Evolutionary conservation across 345 rosid genomes (phyloP), one percentile per base, ranked within the genome.

Genomic region (Eucalyptus regnans): DNA sequence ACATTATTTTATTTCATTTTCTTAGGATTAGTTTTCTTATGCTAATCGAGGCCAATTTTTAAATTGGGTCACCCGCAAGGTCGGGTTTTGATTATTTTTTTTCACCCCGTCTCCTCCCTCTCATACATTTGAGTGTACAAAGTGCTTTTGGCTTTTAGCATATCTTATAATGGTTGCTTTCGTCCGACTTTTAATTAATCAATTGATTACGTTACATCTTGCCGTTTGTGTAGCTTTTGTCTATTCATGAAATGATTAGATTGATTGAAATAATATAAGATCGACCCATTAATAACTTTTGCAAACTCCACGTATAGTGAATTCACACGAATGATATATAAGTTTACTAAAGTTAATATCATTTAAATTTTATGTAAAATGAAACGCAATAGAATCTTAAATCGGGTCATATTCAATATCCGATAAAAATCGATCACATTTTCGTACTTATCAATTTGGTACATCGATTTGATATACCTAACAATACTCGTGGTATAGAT

Each of bases 251-350:
- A 17, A 31, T 33, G 23, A 33, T 0, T 17, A 68, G 22, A 33
- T 23, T 62, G 68, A 62, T 12, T 62, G 68, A 12, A 27, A 62
- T 62, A 16, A 62, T 62, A 29, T 12, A 12, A 12, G 33, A 62
- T 27, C 3, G 17, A 62, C 68, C 16, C 4, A 27, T 22, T 62
- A 62, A 62, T 27, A 27, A 62, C 68, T 3, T 29, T 62, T 62
- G 16, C 68, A 62, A 62, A 31, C 20, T n/a, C 0, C 0, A 0
- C 5, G 0, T 66, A 66, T 7, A 15, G 11, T 15, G 76, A 66
- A 66, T n/a, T n/a, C 33, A 33, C 76, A 66, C 2, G 3, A 66
- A 66, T n/a, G 18, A 66, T n/a, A 1, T n/a, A 22, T 14, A 14
- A 6, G 20, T n/a, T 7, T 66, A n/a, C 41, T 62, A 62, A 62